These are phyloP conservation scores for Wallacemonas sp. DNA, from an alignment of 208 protist species.

Conservation along the genomic window DNA sequence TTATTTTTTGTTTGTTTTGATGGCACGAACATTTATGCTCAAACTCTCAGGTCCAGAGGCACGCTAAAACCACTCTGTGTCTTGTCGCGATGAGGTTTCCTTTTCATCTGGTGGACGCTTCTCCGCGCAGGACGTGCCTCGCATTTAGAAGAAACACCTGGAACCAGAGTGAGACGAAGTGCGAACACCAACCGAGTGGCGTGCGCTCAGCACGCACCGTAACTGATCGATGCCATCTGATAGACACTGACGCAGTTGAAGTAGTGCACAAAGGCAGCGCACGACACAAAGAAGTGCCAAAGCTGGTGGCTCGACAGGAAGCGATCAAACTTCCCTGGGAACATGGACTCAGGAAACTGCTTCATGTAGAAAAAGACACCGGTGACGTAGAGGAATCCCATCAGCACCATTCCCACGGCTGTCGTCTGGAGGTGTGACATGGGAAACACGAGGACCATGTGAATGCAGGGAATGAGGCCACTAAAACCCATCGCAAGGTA, in stretches of 20 bases:
- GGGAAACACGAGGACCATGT: conserved; percentile 30
- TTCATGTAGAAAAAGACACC: conserved; percentile 54
- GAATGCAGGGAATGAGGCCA: conserved; percentile 35
- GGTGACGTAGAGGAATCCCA: conserved; percentile 42
- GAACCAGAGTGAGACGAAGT: too few species aligned
- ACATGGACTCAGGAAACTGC: conserved; percentile 45
- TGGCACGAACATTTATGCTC: background rate
- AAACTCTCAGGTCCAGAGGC: too few species aligned
- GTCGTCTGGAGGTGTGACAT: background rate
- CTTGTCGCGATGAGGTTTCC: background rate
- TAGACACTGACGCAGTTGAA: conserved; percentile 45
- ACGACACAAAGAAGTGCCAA: conserved; percentile 63
- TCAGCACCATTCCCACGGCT: conserved; percentile 30
- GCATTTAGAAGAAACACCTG: conserved; percentile 10
- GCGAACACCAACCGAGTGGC: too few species aligned
- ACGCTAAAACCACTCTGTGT: too few species aligned
- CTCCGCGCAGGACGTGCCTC: background rate
- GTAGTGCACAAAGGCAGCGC: conserved; percentile 52
- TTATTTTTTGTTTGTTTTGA: too few species aligned
- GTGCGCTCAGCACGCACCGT: conserved; percentile 35
- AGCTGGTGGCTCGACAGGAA: conserved; percentile 55
- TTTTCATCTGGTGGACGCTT: too few species aligned
- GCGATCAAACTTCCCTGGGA: conserved; percentile 54
- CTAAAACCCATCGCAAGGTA: conserved; percentile 36
- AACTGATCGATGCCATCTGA: conserved; percentile 34